Conservation (phyloP, 1,284 basidiomycete genomes). For the Cryptococcus sp. region DNA sequence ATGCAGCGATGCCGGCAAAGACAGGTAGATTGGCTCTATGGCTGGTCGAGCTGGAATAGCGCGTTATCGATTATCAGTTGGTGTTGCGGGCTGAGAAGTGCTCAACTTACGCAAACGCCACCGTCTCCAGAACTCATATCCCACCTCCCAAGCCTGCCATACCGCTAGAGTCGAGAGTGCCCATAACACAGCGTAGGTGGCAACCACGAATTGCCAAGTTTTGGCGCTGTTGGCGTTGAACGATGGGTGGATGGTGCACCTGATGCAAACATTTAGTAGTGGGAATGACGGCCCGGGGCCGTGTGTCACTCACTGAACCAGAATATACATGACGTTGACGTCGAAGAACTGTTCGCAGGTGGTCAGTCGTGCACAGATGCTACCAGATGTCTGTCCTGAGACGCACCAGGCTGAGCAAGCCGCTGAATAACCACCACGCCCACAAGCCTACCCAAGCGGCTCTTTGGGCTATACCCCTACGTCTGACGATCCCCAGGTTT, state of each 20-base stretch:
- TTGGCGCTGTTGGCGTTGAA: slow-evolving; percentile 14
- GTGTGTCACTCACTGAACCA: slow-evolving; percentile 29
- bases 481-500: slow-evolving; percentile 37
- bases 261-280: background rate
- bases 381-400: background rate
- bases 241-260: slow-evolving; percentile 30
- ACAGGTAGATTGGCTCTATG: slow-evolving; percentile 77
- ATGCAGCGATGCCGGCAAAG: slow-evolving; percentile 69
- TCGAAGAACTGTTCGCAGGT: slow-evolving; percentile 38
- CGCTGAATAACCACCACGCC: slow-evolving; percentile 25
- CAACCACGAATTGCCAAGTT: slow-evolving; percentile 37
- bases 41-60: slow-evolving; percentile 66
- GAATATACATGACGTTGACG: slow-evolving; percentile 39
- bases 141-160: slow-evolving; percentile 73
- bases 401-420: slow-evolving; percentile 30
- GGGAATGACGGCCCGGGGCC: no score
- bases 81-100: background rate
- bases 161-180: slow-evolving; percentile 70
- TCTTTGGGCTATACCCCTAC: slow-evolving; percentile 16
- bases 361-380: background rate
- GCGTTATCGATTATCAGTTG: background rate
- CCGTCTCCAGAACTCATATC: slow-evolving; percentile 73
- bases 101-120: slow-evolving; percentile 75
- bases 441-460: slow-evolving; percentile 32
- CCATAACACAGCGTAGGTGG: slow-evolving; percentile 65